Base-by-base conservation (phyloP, 2,329 filamentous ascomycete species). In the Ophiosphaerella narmari region DNA sequence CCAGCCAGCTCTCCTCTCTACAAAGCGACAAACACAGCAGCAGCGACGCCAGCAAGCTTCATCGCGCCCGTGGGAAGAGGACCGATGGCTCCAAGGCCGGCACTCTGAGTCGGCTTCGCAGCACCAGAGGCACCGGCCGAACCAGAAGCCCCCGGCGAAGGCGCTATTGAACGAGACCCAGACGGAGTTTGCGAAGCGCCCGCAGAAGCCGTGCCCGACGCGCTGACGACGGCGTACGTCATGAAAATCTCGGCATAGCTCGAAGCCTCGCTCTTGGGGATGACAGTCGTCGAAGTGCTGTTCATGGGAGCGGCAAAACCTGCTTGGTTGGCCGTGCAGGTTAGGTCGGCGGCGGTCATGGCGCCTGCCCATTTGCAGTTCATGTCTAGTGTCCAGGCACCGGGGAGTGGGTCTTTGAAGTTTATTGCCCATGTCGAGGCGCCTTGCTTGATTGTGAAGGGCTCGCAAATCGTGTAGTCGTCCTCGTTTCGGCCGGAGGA, bases 391-490 rank as follows among this genome's bases (percentile, higher is more conserved):
- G 59, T 66, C 54, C 57, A 63, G 2, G 37, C 55, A 12, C 57
- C 62, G 7, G 55, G 46, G 8, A 34, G 32, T 2, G 63, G 59
- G 37, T 66, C 63, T 7, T 59, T 61, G 24, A 67, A 33, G 16
- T 66, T 58, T 13, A 60, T 41, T 26, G 57, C 47, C 34, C 52
- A 59, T 8, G 58, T 62, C 37, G 54, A 55, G 2, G 56, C 16
- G 5, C 63, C 63, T 54, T 68, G 64, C 43, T 59, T 58, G n/a
- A 68, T 43, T 9, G 60, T 67, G 21, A 58, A 59, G 1, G 59
- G 58, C 33, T 59, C 59, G 46, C 63, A 66, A 29, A 59, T 23
- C 14, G 38, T 32, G 14, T 52, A 46, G 33, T 54, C 43, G 9
- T 48, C 42, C n/a, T n/a, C 16, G 16, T 46, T 38, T 57, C 60